A percentile compares a stretch with the other conserved stretches of the same genome.
Conservation (phyloP, 345 rosid genomes). For the Toxicodendron radicans region DNA sequence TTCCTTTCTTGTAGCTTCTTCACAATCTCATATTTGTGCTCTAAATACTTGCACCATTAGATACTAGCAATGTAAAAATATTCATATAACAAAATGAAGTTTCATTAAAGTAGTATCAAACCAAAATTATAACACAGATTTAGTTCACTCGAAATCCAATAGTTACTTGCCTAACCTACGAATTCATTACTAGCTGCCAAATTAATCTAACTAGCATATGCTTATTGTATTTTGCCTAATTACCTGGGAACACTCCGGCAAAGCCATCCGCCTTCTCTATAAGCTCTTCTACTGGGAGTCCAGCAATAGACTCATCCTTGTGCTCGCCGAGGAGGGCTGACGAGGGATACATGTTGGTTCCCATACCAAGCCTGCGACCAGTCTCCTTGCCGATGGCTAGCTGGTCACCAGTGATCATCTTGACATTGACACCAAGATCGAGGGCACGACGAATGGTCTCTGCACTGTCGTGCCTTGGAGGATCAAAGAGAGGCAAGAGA, state of each 20-base stretch:
- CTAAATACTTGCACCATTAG: conserved; percentile 30
- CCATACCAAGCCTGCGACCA: conserved; percentile 95
- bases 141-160: not conserved
- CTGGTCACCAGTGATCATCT: conserved; percentile 98
- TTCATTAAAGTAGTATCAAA: not conserved
- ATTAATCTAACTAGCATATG: not conserved
- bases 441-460: conserved; percentile 89
- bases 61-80: conserved; percentile 10
- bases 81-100: not conserved
- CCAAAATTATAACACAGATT: no score
- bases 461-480: conserved; percentile 97
- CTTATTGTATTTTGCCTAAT: not conserved
- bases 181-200: not conserved
- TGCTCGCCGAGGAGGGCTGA: conserved; percentile 78
- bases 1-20: conserved; percentile 81
- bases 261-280: conserved; percentile 96
- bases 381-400: conserved; percentile 93
- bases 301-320: conserved; percentile 49
- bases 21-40: conserved; percentile 95
- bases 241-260: conserved; percentile 95
- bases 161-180: not conserved
- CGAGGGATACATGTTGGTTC: conserved; percentile 96
- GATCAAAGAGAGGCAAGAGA: conserved; percentile 88
- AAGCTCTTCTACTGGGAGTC: conserved; percentile 75
- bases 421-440: conserved; percentile 82